These are phyloP conservation scores for Alectoria sarmentosa DNA, from an alignment of 495 filamentous ascomycete genomes.

Conservation along the genomic window DNA sequence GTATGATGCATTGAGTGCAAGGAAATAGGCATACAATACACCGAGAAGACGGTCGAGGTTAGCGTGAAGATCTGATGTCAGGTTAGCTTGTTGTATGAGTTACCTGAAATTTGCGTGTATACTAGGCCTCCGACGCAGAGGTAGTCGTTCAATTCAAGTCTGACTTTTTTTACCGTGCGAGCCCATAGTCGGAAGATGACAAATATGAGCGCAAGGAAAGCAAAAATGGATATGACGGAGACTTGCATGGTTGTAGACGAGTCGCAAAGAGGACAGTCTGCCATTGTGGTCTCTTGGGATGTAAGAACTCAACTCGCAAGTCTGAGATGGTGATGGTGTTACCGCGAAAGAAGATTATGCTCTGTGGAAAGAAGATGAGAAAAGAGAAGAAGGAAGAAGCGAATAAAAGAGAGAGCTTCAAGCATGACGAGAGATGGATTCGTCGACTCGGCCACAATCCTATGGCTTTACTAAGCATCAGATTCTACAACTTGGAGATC, in stretches of 20 bases:
- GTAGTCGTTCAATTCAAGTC: conserved; percentile 16
- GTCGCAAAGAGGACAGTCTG: conserved; percentile 4
- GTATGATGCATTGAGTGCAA: not conserved
- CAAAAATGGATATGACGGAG: conserved; percentile 16
- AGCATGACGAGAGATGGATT: too few species aligned
- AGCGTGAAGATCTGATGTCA: conserved; percentile 10
- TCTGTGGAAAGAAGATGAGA: not conserved
- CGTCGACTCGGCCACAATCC: too few species aligned
- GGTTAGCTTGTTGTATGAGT: not conserved
- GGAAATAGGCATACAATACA: not conserved
- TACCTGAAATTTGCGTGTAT: not conserved
- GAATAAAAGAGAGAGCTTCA: not conserved
- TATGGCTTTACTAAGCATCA: too few species aligned
- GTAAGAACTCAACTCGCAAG: not conserved
- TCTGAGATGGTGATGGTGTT: not conserved
- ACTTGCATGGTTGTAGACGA: conserved; percentile 11
- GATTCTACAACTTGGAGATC: too few species aligned
- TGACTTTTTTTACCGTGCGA: conserved; percentile 16
- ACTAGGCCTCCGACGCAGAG: conserved; percentile 18
- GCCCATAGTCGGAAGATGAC: conserved; percentile 17
- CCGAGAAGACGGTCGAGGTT: conserved; percentile 1
- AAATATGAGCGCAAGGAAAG: conserved; percentile 16
- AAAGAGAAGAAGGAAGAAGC: not conserved
- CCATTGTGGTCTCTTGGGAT: not conserved
- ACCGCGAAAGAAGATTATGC: too few species aligned